Conservation (phyloP, 257 asterid genomes). For the Ilex aquifolium region DNA sequence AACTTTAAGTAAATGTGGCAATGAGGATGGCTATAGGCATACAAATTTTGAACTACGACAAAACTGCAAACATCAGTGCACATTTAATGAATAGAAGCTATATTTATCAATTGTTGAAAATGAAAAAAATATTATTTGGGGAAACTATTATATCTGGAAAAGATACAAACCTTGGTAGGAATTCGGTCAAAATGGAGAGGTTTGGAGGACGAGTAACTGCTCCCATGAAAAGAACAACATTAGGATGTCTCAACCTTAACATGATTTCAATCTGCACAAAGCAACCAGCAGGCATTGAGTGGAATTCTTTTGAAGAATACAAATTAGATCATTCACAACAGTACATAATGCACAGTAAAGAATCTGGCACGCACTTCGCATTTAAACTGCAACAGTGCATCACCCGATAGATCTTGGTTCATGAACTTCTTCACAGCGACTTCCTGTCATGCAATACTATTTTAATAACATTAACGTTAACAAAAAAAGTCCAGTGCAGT, state of each 20-base stretch:
- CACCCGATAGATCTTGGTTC: slow-evolving; percentile 95
- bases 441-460: slow-evolving; percentile 53
- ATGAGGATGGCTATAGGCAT: too few relatives aligned
- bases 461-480: background rate
- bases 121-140: too few relatives aligned
- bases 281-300: slow-evolving; percentile 4
- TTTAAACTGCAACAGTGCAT: slow-evolving; percentile 81
- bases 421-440: slow-evolving; percentile 96
- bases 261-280: slow-evolving; percentile 76
- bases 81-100: too few relatives aligned
- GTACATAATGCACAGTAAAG: background rate
- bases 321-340: slow-evolving; percentile 7
- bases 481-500: too few relatives aligned
- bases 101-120: too few relatives aligned
- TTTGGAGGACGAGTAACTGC: slow-evolving; percentile 93
- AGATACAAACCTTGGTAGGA: slow-evolving; percentile 75
- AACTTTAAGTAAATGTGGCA: too few relatives aligned
- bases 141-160: too few relatives aligned
- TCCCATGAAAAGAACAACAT: slow-evolving; percentile 98
- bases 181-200: slow-evolving; percentile 91
- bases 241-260: slow-evolving; percentile 96
- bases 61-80: too few relatives aligned
- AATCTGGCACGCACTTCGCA: slow-evolving; percentile 58
- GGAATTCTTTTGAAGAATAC: slow-evolving; percentile 1
- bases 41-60: too few relatives aligned